Conservation (phyloP, 129 eudicot genomes). For the Lactuca saligna region DNA sequence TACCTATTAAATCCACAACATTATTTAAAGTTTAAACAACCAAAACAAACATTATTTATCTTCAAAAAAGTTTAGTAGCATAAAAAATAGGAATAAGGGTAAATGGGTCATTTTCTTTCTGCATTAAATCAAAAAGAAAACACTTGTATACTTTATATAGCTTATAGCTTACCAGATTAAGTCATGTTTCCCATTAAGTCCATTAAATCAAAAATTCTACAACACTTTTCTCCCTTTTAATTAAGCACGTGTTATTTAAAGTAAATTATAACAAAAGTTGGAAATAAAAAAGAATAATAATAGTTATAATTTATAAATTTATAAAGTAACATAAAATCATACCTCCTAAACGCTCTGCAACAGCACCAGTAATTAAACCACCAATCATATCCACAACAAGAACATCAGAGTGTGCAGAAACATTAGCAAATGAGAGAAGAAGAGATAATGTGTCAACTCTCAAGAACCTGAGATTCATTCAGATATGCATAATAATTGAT, state of each 20-base stretch:
- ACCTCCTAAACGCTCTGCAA: constrained; percentile 98
- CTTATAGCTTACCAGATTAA: no score
- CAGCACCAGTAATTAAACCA: constrained; percentile 83
- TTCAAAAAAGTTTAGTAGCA: background rate
- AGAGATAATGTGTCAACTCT: constrained; percentile 82
- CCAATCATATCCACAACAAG: constrained; percentile 94
- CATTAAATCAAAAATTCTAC: background rate
- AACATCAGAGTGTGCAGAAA: constrained; percentile 73
- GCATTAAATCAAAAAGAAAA: no score
- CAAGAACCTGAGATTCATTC: constrained; percentile 56
- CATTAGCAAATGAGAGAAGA: constrained; percentile 80
- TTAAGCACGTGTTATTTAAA: background rate
- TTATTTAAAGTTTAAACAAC: constrained; percentile 16
- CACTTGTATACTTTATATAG: no score
- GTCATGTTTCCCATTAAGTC: no score
- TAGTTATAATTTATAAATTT: background rate
- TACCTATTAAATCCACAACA: constrained; percentile 45
- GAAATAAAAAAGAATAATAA: no score
- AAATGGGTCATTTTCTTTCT: background rate
- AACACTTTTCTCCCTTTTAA: background rate
- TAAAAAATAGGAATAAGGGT: background rate
- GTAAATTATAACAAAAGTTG: no score
- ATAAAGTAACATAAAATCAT: background rate
- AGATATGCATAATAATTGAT: background rate
- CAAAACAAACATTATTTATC: background rate